Percentiles rank a stretch among this genome's conserved stretches.
Evolutionary conservation across 139 green algal species (phyloP).

Genomic region (Limnomonas spitsbergensis): DNA sequence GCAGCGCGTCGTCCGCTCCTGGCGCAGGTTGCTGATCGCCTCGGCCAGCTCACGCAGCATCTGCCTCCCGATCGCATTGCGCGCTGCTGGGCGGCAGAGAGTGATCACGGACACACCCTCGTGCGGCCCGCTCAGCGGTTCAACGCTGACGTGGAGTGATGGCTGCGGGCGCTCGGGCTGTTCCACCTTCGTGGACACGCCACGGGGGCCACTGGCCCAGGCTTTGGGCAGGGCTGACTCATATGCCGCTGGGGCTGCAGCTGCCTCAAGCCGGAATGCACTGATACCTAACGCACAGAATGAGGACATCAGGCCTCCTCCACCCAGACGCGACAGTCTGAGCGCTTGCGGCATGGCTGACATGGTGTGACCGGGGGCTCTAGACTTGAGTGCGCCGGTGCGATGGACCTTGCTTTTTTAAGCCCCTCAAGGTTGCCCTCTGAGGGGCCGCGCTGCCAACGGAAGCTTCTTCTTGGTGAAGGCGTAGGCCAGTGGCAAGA

Average conservation of each 20-base stretch:
- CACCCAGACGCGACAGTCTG: not conserved
- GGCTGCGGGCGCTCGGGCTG: not conserved
- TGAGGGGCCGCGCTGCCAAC: not conserved
- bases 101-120: conserved; percentile 63
- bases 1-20: conserved; percentile 66
- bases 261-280: not conserved
- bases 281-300: not conserved
- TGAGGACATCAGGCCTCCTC: not conserved
- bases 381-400: not conserved
- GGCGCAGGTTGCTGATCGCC: conserved; percentile 48
- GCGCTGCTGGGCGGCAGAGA: conserved; percentile 53
- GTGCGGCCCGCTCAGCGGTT: not conserved
- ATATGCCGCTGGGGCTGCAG: not conserved
- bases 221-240: not conserved
- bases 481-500: not conserved
- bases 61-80: conserved; percentile 75
- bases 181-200: not conserved
- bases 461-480: conserved; percentile 13
- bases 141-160: conserved; percentile 10
- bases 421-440: not conserved
- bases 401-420: not conserved
- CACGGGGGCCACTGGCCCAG: not conserved
- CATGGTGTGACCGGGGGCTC: not conserved
- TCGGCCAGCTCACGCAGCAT: conserved; percentile 66
- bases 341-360: not conserved